Conservation (phyloP, 768 basidiomycete genomes). For the Boletus speciosus region DNA sequence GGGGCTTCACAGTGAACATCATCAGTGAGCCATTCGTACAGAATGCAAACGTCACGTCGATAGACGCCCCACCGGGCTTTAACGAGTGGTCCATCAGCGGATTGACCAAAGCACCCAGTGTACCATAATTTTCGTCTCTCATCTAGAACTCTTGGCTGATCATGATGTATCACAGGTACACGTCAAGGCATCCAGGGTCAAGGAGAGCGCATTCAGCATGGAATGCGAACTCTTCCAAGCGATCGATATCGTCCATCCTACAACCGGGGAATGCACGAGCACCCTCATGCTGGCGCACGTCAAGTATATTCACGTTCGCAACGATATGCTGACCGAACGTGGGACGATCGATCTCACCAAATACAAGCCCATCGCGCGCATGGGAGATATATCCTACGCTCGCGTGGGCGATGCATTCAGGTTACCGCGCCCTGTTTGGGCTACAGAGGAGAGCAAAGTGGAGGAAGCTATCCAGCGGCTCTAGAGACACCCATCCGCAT, state of each 20-base stretch:
- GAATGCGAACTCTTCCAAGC: conserved; percentile 38
- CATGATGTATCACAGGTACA: conserved; percentile 23
- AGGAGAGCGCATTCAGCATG: conserved; percentile 47
- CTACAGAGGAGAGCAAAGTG: conserved; percentile 11
- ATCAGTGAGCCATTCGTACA: conserved; percentile 50
- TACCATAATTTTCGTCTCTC: not conserved
- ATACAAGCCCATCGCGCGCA: conserved; percentile 33
- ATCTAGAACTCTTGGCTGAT: not conserved
- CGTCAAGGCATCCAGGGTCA: conserved; percentile 40
- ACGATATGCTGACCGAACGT: conserved; percentile 37
- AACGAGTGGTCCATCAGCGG: conserved; percentile 42
- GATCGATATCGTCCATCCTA: conserved; percentile 36
- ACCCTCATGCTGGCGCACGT: conserved; percentile 40
- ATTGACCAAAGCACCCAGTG: conserved; percentile 35
- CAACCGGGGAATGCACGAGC: conserved; percentile 21
- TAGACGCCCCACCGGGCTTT: conserved; percentile 37
- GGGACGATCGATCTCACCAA: conserved; percentile 36
- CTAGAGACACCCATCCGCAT: not conserved
- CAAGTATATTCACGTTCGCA: conserved; percentile 42
- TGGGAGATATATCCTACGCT: conserved; percentile 40
- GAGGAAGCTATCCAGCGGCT: not conserved
- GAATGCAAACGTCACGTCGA: conserved; percentile 35
- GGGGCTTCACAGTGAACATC: conserved; percentile 52
- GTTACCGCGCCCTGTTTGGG: conserved; percentile 23
- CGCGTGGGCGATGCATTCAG: conserved; percentile 29